Evolutionary conservation across 179 eudicot genomes (phyloP).

Genomic region (Amaranthus tricolor): DNA sequence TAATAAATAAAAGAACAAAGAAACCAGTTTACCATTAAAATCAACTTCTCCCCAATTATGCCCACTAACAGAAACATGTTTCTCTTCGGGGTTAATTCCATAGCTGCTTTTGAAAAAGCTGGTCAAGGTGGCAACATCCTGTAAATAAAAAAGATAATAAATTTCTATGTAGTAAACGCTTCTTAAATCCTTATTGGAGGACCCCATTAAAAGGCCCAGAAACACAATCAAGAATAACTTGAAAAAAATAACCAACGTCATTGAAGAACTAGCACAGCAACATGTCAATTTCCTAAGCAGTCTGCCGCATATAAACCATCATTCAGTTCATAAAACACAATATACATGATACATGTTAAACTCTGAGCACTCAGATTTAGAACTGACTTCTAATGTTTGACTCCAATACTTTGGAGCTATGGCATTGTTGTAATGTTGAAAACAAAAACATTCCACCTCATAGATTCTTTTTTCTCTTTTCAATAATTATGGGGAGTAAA

Average conservation of each 20-base stretch:
- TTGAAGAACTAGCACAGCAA: not conserved
- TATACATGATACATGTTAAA: not conserved
- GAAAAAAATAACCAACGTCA: not conserved
- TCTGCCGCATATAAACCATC: not conserved
- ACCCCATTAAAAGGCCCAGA: not conserved
- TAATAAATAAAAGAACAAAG: not conserved
- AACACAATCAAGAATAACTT: not conserved
- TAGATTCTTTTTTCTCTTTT: too few relatives aligned
- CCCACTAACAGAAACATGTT: slow-evolving; percentile 88
- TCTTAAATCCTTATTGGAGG: not conserved
- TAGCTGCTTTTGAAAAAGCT: slow-evolving; percentile 60
- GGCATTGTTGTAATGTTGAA: too few relatives aligned
- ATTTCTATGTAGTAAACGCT: not conserved
- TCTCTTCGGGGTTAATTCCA: slow-evolving; percentile 79
- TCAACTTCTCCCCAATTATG: slow-evolving; percentile 97
- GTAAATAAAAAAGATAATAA: slow-evolving; percentile 18
- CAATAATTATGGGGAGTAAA: too few relatives aligned
- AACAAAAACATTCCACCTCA: too few relatives aligned
- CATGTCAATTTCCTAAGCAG: not conserved
- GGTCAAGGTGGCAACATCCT: slow-evolving; percentile 78
- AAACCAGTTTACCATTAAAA: slow-evolving; percentile 54
- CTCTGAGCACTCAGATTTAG: not conserved
- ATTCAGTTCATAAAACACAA: not conserved
- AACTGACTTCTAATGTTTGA: not conserved
- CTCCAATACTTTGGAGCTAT: too few relatives aligned